These are phyloP conservation scores for Puccinia novopanici DNA, from an alignment of 1,284 basidiomycete genomes.

Conservation along the genomic window DNA sequence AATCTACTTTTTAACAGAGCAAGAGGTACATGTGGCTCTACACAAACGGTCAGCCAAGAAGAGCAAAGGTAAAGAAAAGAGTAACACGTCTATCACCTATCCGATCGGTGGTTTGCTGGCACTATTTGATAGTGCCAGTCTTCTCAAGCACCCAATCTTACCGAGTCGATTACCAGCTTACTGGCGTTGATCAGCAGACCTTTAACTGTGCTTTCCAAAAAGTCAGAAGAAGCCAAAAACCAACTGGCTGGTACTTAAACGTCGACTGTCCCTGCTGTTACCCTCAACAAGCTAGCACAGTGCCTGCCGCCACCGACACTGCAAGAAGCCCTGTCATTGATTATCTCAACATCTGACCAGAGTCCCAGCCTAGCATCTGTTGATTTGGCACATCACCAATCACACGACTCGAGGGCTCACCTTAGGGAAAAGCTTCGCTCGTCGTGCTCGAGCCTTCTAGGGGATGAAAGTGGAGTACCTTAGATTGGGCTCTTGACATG, in stretches of 20 bases:
- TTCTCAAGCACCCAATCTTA: slow-evolving; percentile 81
- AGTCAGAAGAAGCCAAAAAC: too few relatives aligned
- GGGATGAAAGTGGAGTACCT: background rate
- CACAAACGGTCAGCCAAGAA: slow-evolving; percentile 73
- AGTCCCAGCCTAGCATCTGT: slow-evolving; percentile 12
- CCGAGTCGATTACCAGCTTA: too few relatives aligned
- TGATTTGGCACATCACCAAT: slow-evolving; percentile 9
- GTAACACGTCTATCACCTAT: slow-evolving; percentile 73
- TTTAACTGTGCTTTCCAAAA: too few relatives aligned
- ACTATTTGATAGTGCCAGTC: slow-evolving; percentile 77
- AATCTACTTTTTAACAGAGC: too few relatives aligned
- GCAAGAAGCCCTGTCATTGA: slow-evolving; percentile 47
- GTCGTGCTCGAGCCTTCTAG: slow-evolving; percentile 10
- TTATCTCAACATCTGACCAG: slow-evolving; percentile 42
- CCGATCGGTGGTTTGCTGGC: slow-evolving; percentile 84
- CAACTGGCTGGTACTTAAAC: too few relatives aligned
- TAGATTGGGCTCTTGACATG: slow-evolving; percentile 6
- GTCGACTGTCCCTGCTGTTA: too few relatives aligned
- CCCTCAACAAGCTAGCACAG: too few relatives aligned
- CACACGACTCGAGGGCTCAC: background rate
- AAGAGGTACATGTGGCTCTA: too few relatives aligned
- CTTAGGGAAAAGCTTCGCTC: background rate
- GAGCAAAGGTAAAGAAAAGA: slow-evolving; percentile 81
- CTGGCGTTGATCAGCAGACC: too few relatives aligned
- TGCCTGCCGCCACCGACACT: too few relatives aligned